Conservation (phyloP, 1,284 basidiomycete genomes). For the Pseudozyma pruni region DNA sequence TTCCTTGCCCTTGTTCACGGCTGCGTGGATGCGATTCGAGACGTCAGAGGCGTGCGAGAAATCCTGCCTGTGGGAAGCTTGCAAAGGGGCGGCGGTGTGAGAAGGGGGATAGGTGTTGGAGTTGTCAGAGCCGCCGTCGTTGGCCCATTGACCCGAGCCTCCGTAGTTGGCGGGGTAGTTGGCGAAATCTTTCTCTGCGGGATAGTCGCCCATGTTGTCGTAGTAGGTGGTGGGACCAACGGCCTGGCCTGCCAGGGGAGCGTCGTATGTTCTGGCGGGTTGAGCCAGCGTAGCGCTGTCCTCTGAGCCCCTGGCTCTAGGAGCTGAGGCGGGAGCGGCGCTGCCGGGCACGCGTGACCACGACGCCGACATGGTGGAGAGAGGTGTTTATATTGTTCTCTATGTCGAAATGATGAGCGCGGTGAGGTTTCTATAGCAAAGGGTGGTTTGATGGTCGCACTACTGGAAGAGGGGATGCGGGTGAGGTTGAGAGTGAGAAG, state of each 20-base stretch:
- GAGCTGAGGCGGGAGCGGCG: neutral
- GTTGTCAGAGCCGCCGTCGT: slow-evolving; percentile 18
- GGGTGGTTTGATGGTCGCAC: neutral
- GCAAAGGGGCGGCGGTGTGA: neutral
- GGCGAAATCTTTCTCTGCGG: slow-evolving; percentile 38
- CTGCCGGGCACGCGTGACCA: slow-evolving; percentile 43
- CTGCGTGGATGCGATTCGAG: slow-evolving; percentile 14
- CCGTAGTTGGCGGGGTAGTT: slow-evolving; percentile 33
- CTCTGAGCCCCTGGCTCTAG: slow-evolving; percentile 11
- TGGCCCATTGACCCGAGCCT: slow-evolving; percentile 34
- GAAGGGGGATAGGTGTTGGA: slow-evolving; percentile 34
- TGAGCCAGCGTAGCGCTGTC: slow-evolving; percentile 26
- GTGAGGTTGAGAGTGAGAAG: too few species aligned
- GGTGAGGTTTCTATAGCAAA: neutral
- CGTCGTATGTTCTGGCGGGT: slow-evolving; percentile 31
- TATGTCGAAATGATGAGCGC: neutral
- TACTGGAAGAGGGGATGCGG: too few species aligned
- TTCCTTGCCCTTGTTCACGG: slow-evolving; percentile 10
- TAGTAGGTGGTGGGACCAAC: slow-evolving; percentile 31
- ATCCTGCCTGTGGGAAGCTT: slow-evolving; percentile 8
- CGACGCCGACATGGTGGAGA: slow-evolving; percentile 36
- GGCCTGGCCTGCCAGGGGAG: slow-evolving; percentile 31
- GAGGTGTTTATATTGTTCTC: neutral
- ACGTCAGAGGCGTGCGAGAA: slow-evolving; percentile 30
- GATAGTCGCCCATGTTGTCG: slow-evolving; percentile 25